Percentiles rank a stretch among this genome's conserved stretches.
phyloP scores from a whole-genome alignment of 2,329 filamentous ascomycete genomes.

The Xylaria digitata region DNA sequence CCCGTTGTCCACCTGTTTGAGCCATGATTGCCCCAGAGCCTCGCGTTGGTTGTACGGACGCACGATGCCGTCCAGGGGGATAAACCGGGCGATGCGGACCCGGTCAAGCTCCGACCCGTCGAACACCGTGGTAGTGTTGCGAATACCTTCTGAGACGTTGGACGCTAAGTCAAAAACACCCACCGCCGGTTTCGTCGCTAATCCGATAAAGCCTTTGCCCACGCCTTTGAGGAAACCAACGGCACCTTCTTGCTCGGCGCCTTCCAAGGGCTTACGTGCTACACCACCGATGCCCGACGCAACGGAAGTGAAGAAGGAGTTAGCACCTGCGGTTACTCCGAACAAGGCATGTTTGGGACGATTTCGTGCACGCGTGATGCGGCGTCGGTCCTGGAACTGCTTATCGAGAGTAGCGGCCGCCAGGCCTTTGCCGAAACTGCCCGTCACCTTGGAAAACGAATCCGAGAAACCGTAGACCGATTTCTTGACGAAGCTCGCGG shows the following conservation, averaged over 20 bases:
- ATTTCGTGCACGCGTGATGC: slow-evolving; percentile 93
- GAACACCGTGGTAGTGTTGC: slow-evolving; percentile 98
- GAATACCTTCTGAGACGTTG: slow-evolving; percentile 96
- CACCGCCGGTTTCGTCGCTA: slow-evolving; percentile 97
- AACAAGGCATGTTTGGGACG: slow-evolving; percentile 97
- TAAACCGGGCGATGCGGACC: slow-evolving; percentile 91
- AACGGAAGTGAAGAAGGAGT: slow-evolving; percentile 91
- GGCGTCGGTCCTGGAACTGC: slow-evolving; percentile 95
- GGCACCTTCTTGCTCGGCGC: slow-evolving; percentile 93
- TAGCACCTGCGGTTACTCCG: slow-evolving; percentile 93
- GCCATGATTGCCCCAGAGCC: slow-evolving; percentile 96
- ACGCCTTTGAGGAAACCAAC: slow-evolving; percentile 97
- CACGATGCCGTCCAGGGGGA: slow-evolving; percentile 91
- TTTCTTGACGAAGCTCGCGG: slow-evolving; percentile 97
- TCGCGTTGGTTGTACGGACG: slow-evolving; percentile 94
- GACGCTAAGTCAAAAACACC: slow-evolving; percentile 97
- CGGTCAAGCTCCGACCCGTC: slow-evolving; percentile 94
- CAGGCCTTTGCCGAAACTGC: slow-evolving; percentile 95
- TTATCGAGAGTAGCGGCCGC: slow-evolving; percentile 97
- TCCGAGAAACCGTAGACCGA: slow-evolving; percentile 97
- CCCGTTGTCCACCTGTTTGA: slow-evolving; percentile 97
- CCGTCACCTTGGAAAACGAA: slow-evolving; percentile 97
- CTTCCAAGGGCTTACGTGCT: slow-evolving; percentile 92
- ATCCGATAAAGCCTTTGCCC: slow-evolving; percentile 90
- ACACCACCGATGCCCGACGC: slow-evolving; percentile 94